Evolutionary conservation across 179 eudicot genomes (phyloP).

Genomic region (Spinacia oleracea): DNA sequence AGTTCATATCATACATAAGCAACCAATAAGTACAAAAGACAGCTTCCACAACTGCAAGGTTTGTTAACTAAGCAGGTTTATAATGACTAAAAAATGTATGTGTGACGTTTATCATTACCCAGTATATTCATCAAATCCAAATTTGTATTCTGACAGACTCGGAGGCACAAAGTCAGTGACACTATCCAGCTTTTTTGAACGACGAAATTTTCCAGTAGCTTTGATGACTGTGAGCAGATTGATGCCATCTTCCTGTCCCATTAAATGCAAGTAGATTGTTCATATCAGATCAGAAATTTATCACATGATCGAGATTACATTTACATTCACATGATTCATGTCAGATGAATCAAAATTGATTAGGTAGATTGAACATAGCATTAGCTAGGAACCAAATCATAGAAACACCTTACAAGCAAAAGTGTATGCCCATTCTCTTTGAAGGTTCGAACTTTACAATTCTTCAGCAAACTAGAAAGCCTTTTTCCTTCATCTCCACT

Average conservation of each 20-base stretch:
- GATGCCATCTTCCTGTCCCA: constrained; percentile 74
- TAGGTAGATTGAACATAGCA: neutral
- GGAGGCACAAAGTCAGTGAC: constrained; percentile 63
- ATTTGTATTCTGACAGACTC: constrained; percentile 52
- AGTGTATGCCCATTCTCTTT: constrained; percentile 71
- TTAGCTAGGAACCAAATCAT: neutral
- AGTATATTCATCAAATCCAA: constrained; percentile 17
- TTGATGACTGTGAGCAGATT: constrained; percentile 59
- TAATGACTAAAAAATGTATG: neutral
- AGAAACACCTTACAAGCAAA: constrained; percentile 52
- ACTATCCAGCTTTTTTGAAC: constrained; percentile 45
- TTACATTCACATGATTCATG: too few species aligned
- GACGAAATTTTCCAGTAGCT: constrained; percentile 60
- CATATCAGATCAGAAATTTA: neutral
- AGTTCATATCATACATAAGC: constrained; percentile 20
- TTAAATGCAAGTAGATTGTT: neutral
- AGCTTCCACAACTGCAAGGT: too few species aligned
- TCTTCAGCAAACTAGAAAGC: constrained; percentile 49
- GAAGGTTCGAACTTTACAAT: constrained; percentile 57
- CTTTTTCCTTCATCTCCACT: constrained; percentile 71
- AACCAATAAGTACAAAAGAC: neutral
- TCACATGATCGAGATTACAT: too few species aligned
- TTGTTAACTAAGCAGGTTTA: too few species aligned
- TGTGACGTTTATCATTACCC: constrained; percentile 30
- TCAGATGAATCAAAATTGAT: too few species aligned